These are phyloP conservation scores for Mortierella polycephala DNA, from an alignment of 371 early-diverging fungal genomes.

Conservation along the genomic window DNA sequence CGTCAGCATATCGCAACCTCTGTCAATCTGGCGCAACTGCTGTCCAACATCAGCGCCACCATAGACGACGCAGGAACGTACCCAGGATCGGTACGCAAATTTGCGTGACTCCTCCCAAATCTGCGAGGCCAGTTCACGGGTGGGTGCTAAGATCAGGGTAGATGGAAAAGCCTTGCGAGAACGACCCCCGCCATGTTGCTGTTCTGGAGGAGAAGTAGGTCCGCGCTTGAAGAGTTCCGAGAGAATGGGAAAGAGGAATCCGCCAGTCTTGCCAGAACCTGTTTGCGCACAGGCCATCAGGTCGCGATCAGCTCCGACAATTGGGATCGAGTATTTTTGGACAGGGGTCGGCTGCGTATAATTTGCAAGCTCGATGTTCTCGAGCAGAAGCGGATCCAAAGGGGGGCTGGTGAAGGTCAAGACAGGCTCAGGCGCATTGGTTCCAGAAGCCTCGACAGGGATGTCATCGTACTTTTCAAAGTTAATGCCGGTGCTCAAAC, in stretches of 20 bases:
- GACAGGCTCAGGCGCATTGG: conserved; percentile 80
- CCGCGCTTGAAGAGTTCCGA: conserved; percentile 93
- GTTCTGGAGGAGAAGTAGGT: conserved; percentile 65
- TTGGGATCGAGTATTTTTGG: conserved; percentile 92
- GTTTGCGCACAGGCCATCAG: conserved; percentile 95
- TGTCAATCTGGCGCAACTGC: conserved; percentile 89
- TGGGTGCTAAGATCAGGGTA: conserved; percentile 94
- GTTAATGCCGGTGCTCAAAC: conserved; percentile 90
- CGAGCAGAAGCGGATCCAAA: conserved; percentile 86
- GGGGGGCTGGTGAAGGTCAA: conserved; percentile 72
- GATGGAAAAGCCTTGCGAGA: conserved; percentile 86
- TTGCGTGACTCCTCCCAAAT: conserved; percentile 86
- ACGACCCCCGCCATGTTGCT: conserved; percentile 71
- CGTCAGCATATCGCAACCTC: conserved; percentile 97
- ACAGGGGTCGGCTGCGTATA: conserved; percentile 97
- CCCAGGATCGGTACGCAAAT: conserved; percentile 92
- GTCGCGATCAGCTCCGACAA: conserved; percentile 81
- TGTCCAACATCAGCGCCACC: conserved; percentile 96
- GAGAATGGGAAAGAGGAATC: conserved; percentile 92
- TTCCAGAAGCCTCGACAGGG: conserved; percentile 94
- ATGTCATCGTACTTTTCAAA: conserved; percentile 98
- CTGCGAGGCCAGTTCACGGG: conserved; percentile 98
- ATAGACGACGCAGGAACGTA: conserved; percentile 94
- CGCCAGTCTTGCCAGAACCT: conserved; percentile 94
- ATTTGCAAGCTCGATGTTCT: conserved; percentile 91